phyloP scores from a whole-genome alignment of 2,329 filamentous ascomycete genomes.

The Pestalotiopsis sp. region DNA sequence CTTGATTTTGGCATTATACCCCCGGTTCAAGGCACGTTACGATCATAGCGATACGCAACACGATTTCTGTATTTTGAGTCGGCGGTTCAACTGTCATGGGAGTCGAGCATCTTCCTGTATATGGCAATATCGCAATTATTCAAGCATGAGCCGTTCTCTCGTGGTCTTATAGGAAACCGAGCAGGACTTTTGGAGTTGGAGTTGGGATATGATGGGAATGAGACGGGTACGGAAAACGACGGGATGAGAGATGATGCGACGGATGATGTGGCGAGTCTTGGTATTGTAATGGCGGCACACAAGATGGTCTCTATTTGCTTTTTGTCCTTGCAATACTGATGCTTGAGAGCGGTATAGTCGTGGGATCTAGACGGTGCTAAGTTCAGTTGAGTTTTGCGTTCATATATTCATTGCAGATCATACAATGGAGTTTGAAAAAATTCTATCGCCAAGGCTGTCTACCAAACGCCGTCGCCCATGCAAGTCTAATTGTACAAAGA shows the following conservation, averaged over 20 bases:
- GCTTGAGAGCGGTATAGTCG: neutral
- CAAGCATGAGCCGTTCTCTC: neutral
- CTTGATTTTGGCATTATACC: constrained; percentile 21
- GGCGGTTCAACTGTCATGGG: neutral
- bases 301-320: neutral
- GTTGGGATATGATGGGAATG: neutral
- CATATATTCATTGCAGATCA: neutral
- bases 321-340: neutral
- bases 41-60: constrained; percentile 3
- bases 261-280: neutral
- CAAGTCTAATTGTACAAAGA: neutral
- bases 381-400: neutral
- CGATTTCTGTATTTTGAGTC: constrained; percentile 3
- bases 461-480: constrained; percentile 1
- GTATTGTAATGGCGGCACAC: neutral
- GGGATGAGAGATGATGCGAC: neutral
- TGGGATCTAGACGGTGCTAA: constrained; percentile 1
- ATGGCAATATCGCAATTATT: neutral
- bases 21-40: constrained; percentile 9
- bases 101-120: neutral
- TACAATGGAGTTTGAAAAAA: neutral
- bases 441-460: neutral
- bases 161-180: neutral
- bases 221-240: neutral
- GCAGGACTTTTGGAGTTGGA: neutral